Percentiles rank a stretch among this genome's conserved stretches.
These are phyloP conservation scores for Phytophthora meadii DNA, from an alignment of 352 stramenopile species.

Conservation along the genomic window DNA sequence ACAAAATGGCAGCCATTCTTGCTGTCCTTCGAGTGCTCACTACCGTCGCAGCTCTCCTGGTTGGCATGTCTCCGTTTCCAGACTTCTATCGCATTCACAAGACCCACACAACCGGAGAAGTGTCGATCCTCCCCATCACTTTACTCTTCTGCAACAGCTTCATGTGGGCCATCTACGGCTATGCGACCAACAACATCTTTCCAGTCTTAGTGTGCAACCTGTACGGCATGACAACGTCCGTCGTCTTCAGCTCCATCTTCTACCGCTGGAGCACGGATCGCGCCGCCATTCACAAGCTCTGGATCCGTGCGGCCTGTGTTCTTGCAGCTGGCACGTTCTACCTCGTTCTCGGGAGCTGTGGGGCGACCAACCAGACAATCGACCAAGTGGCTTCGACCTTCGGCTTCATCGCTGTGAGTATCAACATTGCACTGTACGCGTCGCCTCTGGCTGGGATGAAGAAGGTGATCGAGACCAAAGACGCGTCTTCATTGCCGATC, in stretches of 20 bases:
- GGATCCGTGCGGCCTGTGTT: conserved; percentile 19
- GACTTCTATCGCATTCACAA: conserved; percentile 44
- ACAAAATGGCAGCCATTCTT: conserved; percentile 12
- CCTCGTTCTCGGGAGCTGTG: conserved; percentile 30
- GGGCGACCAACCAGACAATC: conserved; percentile 34
- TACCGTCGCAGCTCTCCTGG: conserved; percentile 30
- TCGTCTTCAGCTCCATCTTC: conserved; percentile 40
- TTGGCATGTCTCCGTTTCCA: conserved; percentile 41
- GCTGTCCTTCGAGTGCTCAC: conserved; percentile 41
- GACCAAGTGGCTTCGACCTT: conserved; percentile 34
- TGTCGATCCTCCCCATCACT: conserved; percentile 40
- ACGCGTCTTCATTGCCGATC: conserved; percentile 37
- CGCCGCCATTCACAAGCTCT: conserved; percentile 28
- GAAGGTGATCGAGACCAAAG: conserved; percentile 41
- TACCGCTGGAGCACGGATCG: conserved; percentile 38
- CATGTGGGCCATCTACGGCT: conserved; percentile 53
- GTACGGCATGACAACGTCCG: conserved; percentile 33
- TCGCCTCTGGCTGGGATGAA: conserved; percentile 44
- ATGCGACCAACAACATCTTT: conserved; percentile 40
- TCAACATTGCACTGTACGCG: conserved; percentile 40
- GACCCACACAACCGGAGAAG: conserved; percentile 36
- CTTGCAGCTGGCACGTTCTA: conserved; percentile 32
- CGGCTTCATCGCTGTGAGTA: conserved; percentile 35
- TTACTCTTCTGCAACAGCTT: conserved; percentile 46
- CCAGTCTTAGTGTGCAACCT: conserved; percentile 38